These are phyloP conservation scores for Astragalus glycyphyllos DNA, from an alignment of 306 rosid species.

Conservation along the genomic window DNA sequence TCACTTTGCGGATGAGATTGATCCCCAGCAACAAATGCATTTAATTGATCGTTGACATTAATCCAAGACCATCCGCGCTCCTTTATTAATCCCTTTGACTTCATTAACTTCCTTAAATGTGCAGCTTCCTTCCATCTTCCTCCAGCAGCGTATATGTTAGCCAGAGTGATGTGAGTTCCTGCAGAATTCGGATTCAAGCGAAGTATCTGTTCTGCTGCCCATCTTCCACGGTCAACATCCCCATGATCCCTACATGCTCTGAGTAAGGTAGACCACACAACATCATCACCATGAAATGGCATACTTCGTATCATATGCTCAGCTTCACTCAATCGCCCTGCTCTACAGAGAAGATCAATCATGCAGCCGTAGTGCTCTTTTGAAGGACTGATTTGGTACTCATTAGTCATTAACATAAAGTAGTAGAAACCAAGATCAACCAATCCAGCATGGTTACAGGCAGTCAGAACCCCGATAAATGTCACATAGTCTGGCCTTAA, in stretches of 20 bases:
- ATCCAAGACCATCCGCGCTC: constrained; percentile 90
- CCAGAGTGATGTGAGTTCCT: constrained; percentile 65
- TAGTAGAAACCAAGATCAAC: constrained; percentile 68
- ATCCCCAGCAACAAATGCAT: constrained; percentile 69
- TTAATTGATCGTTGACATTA: constrained; percentile 57
- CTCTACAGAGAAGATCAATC: constrained; percentile 86
- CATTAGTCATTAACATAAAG: constrained; percentile 56
- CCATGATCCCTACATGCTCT: constrained; percentile 71
- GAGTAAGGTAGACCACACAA: constrained; percentile 81
- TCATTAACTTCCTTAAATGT: constrained; percentile 66
- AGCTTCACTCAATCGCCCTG: constrained; percentile 73
- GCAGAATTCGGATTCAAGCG: constrained; percentile 60
- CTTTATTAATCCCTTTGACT: constrained; percentile 70
- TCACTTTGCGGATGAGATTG: constrained; percentile 61
- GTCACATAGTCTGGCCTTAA: constrained; percentile 69
- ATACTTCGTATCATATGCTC: constrained; percentile 64
- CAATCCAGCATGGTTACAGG: constrained; percentile 82
- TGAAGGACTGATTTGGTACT: constrained; percentile 62
- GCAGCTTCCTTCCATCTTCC: constrained; percentile 81
- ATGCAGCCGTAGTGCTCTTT: constrained; percentile 83
- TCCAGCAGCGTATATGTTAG: constrained; percentile 66
- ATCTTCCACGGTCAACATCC: constrained; percentile 69
- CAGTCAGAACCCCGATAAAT: constrained; percentile 70
- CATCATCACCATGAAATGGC: constrained; percentile 68
- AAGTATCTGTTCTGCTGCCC: constrained; percentile 69